phyloP scores from a whole-genome alignment of 257 asterid species.

The Solanum sitiens region DNA sequence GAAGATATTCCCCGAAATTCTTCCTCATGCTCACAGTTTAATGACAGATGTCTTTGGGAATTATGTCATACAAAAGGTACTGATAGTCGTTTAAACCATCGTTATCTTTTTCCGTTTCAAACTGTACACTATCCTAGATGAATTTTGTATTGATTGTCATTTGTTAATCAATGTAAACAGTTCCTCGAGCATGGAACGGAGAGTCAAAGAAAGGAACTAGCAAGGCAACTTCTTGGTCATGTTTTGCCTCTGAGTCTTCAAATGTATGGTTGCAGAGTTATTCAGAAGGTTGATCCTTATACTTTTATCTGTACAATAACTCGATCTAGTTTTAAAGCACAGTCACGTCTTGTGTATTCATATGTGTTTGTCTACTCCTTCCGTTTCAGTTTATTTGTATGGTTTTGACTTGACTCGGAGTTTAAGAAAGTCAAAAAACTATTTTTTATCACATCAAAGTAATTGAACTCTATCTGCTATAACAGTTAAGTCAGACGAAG shows the following conservation, averaged over 20 bases:
- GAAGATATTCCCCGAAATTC: constrained; percentile 49
- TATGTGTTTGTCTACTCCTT: neutral
- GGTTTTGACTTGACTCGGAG: neutral
- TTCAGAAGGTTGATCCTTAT: constrained; percentile 61
- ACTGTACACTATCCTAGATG: neutral
- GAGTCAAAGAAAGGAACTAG: constrained; percentile 66
- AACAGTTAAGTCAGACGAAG: neutral
- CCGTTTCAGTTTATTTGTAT: neutral
- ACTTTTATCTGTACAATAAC: neutral
- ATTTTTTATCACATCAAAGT: neutral
- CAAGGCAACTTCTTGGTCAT: constrained; percentile 62
- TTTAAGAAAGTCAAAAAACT: neutral
- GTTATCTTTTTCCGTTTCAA: neutral
- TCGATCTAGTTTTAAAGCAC: neutral
- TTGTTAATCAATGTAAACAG: constrained; percentile 24
- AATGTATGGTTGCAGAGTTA: constrained; percentile 95
- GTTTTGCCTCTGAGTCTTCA: constrained; percentile 85
- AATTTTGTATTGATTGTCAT: neutral
- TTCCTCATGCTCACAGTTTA: constrained; percentile 61
- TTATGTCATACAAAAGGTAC: constrained; percentile 87
- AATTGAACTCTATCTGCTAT: neutral
- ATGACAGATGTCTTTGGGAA: constrained; percentile 89
- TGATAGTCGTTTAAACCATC: neutral
- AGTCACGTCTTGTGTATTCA: neutral
- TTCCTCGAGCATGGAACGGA: constrained; percentile 86